Conservation (phyloP, 2,329 filamentous ascomycete species). For the Chrysoporthe cubensis region DNA sequence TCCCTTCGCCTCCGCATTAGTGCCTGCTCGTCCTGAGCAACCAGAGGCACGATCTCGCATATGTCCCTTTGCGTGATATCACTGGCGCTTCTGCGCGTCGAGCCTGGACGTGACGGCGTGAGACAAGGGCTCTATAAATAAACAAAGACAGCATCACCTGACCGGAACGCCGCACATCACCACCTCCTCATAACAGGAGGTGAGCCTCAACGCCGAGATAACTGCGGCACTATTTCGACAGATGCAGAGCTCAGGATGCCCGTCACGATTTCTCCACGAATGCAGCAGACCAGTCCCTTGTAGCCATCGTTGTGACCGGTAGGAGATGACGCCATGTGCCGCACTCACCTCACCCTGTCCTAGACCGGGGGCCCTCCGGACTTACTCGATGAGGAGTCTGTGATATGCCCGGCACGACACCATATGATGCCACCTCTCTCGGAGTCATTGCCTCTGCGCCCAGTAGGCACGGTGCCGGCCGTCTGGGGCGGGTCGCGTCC, state of each 20-base stretch:
- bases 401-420: not conserved
- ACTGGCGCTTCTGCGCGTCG: not conserved
- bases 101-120: not conserved
- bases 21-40: not conserved
- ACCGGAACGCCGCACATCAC: not conserved
- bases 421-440: not conserved
- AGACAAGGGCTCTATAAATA: not conserved
- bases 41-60: not conserved
- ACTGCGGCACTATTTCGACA: not conserved
- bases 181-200: not conserved
- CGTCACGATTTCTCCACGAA: not conserved
- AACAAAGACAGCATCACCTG: not conserved
- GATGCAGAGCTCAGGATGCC: not conserved
- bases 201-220: not conserved
- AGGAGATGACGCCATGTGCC: not conserved
- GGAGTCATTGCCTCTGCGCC: not conserved
- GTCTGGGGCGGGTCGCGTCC: not conserved
- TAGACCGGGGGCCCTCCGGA: not conserved
- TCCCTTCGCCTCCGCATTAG: not conserved
- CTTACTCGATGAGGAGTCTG: not conserved
- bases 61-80: not conserved
- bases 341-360: not conserved
- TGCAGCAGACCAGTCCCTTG: not conserved
- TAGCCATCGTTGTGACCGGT: not conserved
- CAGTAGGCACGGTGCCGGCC: not conserved